phyloP scores from a whole-genome alignment of 495 filamentous ascomycete species.

The Jackrogersella minutella region DNA sequence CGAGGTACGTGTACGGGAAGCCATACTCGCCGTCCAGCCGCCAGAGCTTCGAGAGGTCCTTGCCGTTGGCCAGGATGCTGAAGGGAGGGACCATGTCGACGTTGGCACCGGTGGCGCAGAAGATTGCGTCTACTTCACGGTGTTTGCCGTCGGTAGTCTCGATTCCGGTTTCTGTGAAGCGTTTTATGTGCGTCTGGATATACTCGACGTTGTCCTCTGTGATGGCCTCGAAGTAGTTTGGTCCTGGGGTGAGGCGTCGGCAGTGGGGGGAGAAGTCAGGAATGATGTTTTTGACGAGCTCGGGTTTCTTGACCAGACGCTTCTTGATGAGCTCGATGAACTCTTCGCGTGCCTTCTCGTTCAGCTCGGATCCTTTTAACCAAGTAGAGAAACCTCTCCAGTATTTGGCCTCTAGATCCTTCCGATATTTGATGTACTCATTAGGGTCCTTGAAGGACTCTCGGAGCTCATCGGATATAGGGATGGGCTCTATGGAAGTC shows the following conservation, averaged over 20 bases:
- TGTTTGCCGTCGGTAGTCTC: conserved; percentile 60
- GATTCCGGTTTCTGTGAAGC: conserved; percentile 65
- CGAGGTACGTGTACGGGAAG: conserved; percentile 71
- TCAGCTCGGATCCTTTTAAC: conserved; percentile 63
- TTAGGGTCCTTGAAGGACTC: conserved; percentile 53
- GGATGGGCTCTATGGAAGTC: conserved; percentile 55
- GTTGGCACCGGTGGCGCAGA: conserved; percentile 76
- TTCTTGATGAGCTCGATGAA: conserved; percentile 63
- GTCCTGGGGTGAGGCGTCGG: conserved; percentile 73
- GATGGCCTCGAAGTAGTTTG: conserved; percentile 75
- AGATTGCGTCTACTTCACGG: conserved; percentile 64
- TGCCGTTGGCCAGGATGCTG: conserved; percentile 59
- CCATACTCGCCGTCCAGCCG: conserved; percentile 57
- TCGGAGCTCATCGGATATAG: conserved; percentile 59
- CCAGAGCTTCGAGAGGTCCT: conserved; percentile 60
- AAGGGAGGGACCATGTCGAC: conserved; percentile 66
- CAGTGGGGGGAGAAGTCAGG: conserved; percentile 74
- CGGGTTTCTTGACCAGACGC: conserved; percentile 61
- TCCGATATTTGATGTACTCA: conserved; percentile 53
- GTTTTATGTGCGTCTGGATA: conserved; percentile 63
- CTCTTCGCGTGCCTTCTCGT: conserved; percentile 54
- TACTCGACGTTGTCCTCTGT: conserved; percentile 68
- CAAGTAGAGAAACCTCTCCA: conserved; percentile 64
- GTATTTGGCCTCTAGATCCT: conserved; percentile 63
- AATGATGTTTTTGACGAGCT: conserved; percentile 62